Conservation (phyloP, 2,329 filamentous ascomycete genomes). For the Ilyonectria mors-panacis region DNA sequence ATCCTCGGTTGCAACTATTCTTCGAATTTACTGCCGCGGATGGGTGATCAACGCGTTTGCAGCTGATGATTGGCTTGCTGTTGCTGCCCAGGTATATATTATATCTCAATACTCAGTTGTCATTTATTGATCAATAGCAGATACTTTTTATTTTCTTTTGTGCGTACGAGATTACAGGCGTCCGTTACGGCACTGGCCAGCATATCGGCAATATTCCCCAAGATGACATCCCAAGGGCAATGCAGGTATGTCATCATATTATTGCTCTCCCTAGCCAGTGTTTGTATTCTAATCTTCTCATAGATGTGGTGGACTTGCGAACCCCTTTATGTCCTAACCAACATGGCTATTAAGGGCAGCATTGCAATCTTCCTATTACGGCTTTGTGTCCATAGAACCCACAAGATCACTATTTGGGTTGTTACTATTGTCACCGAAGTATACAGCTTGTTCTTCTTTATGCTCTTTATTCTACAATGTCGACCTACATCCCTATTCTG, state of each 20-base stretch:
- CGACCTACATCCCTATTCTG: conserved; percentile 57
- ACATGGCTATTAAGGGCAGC: conserved; percentile 55
- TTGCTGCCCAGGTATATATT: conserved; percentile 49
- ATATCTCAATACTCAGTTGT: not conserved
- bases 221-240: conserved; percentile 44
- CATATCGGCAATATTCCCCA: conserved; percentile 40
- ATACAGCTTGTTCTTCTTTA: conserved; percentile 55
- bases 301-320: conserved; percentile 60
- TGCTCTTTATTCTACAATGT: conserved; percentile 59
- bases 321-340: conserved; percentile 55
- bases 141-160: conserved; percentile 46
- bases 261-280: not conserved
- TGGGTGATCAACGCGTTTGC: conserved; percentile 52
- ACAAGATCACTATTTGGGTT: conserved; percentile 52
- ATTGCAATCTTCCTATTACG: conserved; percentile 58
- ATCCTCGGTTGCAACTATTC: conserved; percentile 48
- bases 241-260: conserved; percentile 45
- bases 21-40: conserved; percentile 52
- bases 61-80: conserved; percentile 53
- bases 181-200: conserved; percentile 48
- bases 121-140: not conserved
- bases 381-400: conserved; percentile 49
- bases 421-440: conserved; percentile 50
- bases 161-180: conserved; percentile 47
- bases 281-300: conserved; percentile 3